A percentile compares a stretch with the other conserved stretches of the same genome.
Conservation (phyloP, 2,329 filamentous ascomycete genomes). For the Penicillium sp. region DNA sequence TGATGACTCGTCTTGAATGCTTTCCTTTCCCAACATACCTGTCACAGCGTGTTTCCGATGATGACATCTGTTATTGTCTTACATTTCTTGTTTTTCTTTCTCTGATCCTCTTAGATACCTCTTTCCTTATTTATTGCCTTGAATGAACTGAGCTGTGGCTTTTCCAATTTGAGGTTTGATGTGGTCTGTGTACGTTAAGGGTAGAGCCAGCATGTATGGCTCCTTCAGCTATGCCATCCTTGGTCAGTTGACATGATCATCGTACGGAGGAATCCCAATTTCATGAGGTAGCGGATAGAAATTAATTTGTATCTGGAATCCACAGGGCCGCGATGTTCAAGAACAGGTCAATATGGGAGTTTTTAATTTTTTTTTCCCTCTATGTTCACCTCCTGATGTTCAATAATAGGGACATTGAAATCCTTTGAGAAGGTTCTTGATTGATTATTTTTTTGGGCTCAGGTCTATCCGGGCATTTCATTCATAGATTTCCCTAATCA, state of each 20-base stretch:
- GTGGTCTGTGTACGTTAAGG: neutral
- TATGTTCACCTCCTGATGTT: neutral
- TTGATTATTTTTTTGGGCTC: too few species aligned
- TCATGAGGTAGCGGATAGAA: too few species aligned
- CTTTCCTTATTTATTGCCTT: slow-evolving; percentile 14
- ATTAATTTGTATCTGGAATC: too few species aligned
- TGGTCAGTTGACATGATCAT: too few species aligned
- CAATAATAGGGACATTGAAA: too few species aligned
- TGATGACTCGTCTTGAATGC: slow-evolving; percentile 10
- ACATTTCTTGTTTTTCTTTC: slow-evolving; percentile 2
- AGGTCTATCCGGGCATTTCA: neutral
- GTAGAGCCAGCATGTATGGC: neutral
- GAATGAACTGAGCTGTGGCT: slow-evolving; percentile 22
- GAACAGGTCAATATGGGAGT: too few species aligned
- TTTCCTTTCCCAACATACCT: slow-evolving; percentile 13
- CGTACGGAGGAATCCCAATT: too few species aligned
- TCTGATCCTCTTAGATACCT: slow-evolving; percentile 24
- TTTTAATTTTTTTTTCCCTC: neutral
- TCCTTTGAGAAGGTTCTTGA: too few species aligned
- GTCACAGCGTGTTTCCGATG: slow-evolving; percentile 7
- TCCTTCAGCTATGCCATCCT: neutral
- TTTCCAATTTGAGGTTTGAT: neutral
- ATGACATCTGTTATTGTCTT: slow-evolving; percentile 10
- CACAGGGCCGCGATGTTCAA: too few species aligned
- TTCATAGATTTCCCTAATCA: neutral